A percentile compares a stretch with the other conserved stretches of the same genome.
Conservation (phyloP, 345 rosid species). For the Limnanthes douglasii region DNA sequence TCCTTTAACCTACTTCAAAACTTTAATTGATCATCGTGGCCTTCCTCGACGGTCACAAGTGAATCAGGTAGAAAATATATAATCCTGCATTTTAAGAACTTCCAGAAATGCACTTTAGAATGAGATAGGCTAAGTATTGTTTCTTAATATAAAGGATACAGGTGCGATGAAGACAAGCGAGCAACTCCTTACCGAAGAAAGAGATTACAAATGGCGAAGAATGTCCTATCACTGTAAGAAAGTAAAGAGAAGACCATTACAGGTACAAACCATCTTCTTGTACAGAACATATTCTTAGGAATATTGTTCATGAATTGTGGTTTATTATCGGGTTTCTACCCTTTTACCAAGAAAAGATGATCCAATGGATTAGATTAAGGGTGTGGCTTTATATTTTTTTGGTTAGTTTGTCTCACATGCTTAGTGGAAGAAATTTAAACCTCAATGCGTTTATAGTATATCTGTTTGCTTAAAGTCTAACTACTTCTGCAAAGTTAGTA, state of each 20-base stretch:
- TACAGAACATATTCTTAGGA: too few relatives aligned
- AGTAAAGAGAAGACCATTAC: constrained; percentile 49
- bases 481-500: too few relatives aligned
- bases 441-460: too few relatives aligned
- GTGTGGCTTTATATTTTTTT: not conserved
- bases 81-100: constrained; percentile 6
- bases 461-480: too few relatives aligned
- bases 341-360: not conserved
- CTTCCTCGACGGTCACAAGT: constrained; percentile 43
- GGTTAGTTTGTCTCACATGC: too few relatives aligned
- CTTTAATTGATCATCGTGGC: constrained; percentile 90
- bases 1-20: constrained; percentile 33
- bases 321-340: not conserved
- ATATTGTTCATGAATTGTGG: too few relatives aligned
- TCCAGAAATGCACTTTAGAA: not conserved
- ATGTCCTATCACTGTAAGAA: constrained; percentile 97
- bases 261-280: constrained; percentile 25
- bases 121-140: too few relatives aligned
- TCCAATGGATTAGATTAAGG: not conserved
- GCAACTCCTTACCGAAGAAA: constrained; percentile 89
- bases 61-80: constrained; percentile 27
- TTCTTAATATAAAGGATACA: constrained; percentile 40
- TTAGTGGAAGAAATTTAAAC: too few relatives aligned
- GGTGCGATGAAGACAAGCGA: constrained; percentile 57
- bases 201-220: constrained; percentile 93